Base-by-base conservation (phyloP, 331 rosid genomes). In the Quercus phellos region DNA sequence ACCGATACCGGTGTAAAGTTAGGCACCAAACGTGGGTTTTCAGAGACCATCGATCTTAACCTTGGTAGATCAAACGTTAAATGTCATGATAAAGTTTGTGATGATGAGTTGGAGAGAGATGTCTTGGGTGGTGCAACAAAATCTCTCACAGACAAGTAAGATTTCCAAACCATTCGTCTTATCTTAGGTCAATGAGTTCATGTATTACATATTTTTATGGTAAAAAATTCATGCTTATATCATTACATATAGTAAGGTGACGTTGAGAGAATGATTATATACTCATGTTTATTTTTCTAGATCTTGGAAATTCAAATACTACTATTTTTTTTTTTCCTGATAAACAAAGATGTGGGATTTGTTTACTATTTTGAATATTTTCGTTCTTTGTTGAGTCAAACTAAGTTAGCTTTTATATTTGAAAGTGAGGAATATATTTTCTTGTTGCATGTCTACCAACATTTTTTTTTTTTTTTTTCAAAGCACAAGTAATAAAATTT, bases 91-190 rank as follows among this genome's bases (percentile, higher is more conserved):
- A 29, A 69, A 30, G 82, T 4, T 34, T 7, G 60, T 56, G 78
- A 55, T 56, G 80, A 50, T 46, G 79, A 56, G 54, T 51, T 55
- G 17, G 30, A 61, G 19, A 80, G 55, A 16, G 72, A 81, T 24
- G 42, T 30, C 13, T 68, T 71, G 0, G 70, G 67, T 24, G 70
- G 67, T 29, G 60, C 72, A n/a, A 10, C 74, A 18, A 55, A 79
- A 77, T 73, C 78, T 56, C 85, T 85, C 0, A 7, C 74, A 13
- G 56, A 87, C 29, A 90, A 83, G 96, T 90, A 87, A 85, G 88
- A 76, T 61, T 64, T 1, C 50, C 27, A 78, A 21, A 32, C 21
- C 35, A 13, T 34, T 43, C 27, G 51, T 17, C 51, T 21, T 58
- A 51, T 22, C 51, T 21, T 58, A 58, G 64, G 22, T 58, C 22